phyloP scores from a whole-genome alignment of 192 early-diverging fungal species.

The Linnemannia exigua region DNA sequence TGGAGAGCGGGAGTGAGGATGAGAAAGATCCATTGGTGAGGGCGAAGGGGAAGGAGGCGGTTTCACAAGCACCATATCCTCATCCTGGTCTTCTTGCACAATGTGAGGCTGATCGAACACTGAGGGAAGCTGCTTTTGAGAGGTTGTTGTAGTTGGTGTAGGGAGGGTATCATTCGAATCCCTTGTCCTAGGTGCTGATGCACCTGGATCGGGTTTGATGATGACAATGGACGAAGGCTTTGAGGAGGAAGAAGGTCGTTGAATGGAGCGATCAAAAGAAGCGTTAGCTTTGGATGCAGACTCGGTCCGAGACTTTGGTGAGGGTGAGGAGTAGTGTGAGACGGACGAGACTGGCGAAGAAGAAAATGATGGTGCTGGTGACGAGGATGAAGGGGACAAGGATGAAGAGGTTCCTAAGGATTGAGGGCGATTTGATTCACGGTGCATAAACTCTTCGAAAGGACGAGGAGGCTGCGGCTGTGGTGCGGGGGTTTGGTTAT shows the following conservation, averaged over 20 bases:
- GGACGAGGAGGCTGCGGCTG: background rate
- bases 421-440: background rate
- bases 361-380: background rate
- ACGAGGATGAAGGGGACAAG: background rate
- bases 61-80: background rate
- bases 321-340: conserved; percentile 34
- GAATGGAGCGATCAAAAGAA: background rate
- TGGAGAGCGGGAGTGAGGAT: background rate
- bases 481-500: background rate
- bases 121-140: conserved; percentile 2
- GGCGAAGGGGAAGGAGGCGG: conserved; percentile 14
- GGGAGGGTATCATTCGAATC: background rate
- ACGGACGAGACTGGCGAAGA: background rate
- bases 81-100: background rate
- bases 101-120: background rate
- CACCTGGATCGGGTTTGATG: background rate
- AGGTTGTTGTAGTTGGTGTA: background rate
- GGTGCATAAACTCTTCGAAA: background rate
- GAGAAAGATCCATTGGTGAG: background rate
- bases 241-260: background rate
- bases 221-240: background rate
- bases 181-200: background rate
- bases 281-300: background rate
- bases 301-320: conserved; percentile 29
- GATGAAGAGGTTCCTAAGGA: background rate